A percentile compares a stretch with the other conserved stretches of the same genome.
phyloP scores from a whole-genome alignment of 805 yeast species.

The Hanseniaspora mollemarum region DNA sequence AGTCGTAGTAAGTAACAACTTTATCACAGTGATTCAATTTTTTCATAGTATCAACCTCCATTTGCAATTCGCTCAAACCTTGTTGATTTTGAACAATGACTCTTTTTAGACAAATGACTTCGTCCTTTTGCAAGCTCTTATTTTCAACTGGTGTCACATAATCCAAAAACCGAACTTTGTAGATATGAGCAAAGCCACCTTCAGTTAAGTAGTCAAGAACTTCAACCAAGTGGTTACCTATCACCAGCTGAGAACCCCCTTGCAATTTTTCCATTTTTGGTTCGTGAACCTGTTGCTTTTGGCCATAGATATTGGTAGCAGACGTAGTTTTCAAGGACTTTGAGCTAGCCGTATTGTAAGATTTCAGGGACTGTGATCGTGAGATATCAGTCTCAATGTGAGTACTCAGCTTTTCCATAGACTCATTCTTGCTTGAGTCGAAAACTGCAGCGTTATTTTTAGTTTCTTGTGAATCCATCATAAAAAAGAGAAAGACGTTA shows the following conservation, averaged over 20 bases:
- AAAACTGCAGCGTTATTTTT: not conserved
- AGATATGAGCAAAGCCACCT: conserved; percentile 77
- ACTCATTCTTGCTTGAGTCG: not conserved
- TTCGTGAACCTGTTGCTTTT: conserved; percentile 8
- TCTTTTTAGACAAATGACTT: conserved; percentile 57
- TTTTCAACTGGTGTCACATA: conserved; percentile 22
- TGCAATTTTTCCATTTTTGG: conserved; percentile 19
- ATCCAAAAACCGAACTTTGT: conserved; percentile 43
- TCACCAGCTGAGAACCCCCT: conserved; percentile 46
- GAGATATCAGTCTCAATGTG: not conserved
- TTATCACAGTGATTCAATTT: conserved; percentile 43
- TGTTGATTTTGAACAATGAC: conserved; percentile 62
- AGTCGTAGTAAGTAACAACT: conserved; percentile 61
- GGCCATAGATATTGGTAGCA: not conserved
- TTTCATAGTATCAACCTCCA: conserved; percentile 73
- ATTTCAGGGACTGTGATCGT: conserved; percentile 6
- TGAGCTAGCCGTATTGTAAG: not conserved
- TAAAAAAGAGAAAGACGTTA: no score
- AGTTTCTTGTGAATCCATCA: not conserved
- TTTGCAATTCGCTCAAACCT: conserved; percentile 53
- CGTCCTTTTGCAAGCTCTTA: conserved; percentile 33
- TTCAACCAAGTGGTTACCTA: conserved; percentile 50
- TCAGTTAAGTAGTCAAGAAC: conserved; percentile 50
- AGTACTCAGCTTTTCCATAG: not conserved
- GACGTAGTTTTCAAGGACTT: conserved; percentile 6